Evolutionary conservation across 768 basidiomycete genomes (phyloP).

Genomic region (Phlegmacium glaucopus): DNA sequence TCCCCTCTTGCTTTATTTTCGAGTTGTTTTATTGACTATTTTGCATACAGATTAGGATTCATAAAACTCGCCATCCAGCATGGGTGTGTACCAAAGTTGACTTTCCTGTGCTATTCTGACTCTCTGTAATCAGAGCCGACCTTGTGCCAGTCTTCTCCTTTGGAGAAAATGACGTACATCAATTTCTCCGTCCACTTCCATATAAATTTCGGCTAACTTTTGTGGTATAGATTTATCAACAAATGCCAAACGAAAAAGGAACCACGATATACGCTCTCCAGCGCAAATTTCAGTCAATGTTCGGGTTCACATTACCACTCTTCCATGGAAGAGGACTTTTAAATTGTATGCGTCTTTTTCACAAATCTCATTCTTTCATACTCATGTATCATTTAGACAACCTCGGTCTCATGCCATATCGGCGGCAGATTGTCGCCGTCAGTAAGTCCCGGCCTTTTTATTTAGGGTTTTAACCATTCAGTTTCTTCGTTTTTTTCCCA

Average conservation of each 20-base stretch:
- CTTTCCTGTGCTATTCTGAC: neutral
- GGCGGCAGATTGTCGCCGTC: conserved; percentile 93
- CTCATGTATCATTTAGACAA: conserved; percentile 57
- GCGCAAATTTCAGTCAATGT: conserved; percentile 85
- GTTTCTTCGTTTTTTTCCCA: conserved; percentile 23
- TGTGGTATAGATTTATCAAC: conserved; percentile 78
- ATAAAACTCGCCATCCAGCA: conserved; percentile 92
- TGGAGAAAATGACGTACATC: conserved; percentile 92
- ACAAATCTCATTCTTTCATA: neutral
- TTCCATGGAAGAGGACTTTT: conserved; percentile 95
- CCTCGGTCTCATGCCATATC: conserved; percentile 92
- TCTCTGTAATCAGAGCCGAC: conserved; percentile 64
- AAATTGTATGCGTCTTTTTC: conserved; percentile 63
- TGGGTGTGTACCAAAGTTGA: conserved; percentile 50
- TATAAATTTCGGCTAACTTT: neutral
- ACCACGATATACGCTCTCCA: conserved; percentile 85
- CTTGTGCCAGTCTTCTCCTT: conserved; percentile 98
- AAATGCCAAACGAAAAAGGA: conserved; percentile 94
- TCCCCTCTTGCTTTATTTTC: neutral
- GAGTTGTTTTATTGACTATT: neutral
- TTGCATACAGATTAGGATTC: conserved; percentile 69
- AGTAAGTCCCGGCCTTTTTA: conserved; percentile 52
- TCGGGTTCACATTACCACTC: conserved; percentile 96
- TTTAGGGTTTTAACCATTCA: neutral
- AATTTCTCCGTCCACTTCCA: neutral